phyloP scores from a whole-genome alignment of 345 rosid species.

The Reutealis trisperma region DNA sequence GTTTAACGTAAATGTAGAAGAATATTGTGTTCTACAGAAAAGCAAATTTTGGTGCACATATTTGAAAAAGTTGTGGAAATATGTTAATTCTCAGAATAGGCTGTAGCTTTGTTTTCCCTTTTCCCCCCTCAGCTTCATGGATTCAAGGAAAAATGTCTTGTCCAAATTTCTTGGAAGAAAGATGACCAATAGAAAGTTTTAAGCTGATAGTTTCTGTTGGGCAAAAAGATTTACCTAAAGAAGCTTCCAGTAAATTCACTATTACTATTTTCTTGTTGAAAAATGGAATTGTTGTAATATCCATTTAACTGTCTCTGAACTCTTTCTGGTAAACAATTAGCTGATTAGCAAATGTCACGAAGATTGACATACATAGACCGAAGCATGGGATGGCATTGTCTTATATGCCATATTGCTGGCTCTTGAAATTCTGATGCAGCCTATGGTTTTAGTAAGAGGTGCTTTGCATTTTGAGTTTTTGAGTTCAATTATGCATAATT shows the following conservation, averaged over 20 bases:
- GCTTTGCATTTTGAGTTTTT: too few species aligned
- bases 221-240: not conserved
- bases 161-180: not conserved
- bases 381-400: too few species aligned
- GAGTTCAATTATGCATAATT: too few species aligned
- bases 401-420: too few species aligned
- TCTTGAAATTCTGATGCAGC: too few species aligned
- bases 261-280: not conserved
- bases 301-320: not conserved
- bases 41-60: constrained; percentile 6
- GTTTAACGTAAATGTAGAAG: not conserved
- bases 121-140: not conserved
- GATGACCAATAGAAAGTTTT: not conserved
- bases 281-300: not conserved
- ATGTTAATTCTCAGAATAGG: not conserved
- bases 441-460: too few species aligned
- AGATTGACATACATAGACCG: too few species aligned
- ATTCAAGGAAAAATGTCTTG: not conserved
- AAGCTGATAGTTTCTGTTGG: not conserved
- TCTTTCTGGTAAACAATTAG: too few species aligned
- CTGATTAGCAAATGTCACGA: too few species aligned
- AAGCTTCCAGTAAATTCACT: not conserved
- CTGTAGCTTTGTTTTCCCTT: not conserved
- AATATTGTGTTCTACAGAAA: too few species aligned
- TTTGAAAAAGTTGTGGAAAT: not conserved